Evolutionary conservation across 148 eudicot species (phyloP).

Genomic region (Rhododendron vialii): DNA sequence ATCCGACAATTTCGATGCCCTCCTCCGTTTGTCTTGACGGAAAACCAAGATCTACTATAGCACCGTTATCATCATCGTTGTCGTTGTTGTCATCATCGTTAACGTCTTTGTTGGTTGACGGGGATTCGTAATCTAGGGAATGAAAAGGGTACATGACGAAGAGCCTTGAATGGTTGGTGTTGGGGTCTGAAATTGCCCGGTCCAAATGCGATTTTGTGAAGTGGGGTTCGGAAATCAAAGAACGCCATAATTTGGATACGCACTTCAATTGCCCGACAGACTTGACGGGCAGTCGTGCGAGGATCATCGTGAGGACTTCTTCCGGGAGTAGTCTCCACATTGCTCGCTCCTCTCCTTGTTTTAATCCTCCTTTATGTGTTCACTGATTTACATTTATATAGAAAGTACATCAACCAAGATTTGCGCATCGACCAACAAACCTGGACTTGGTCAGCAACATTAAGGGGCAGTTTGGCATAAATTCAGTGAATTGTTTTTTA

Average conservation of each 20-base stretch:
- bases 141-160: background rate
- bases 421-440: too few species aligned
- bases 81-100: background rate
- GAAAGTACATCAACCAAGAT: too few species aligned
- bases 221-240: background rate
- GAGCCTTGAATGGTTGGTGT: background rate
- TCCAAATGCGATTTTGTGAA: background rate
- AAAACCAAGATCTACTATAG: background rate
- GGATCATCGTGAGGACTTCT: background rate
- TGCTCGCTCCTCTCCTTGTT: too few species aligned
- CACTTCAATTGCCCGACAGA: background rate
- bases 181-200: background rate
- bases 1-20: background rate
- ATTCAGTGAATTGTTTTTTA: too few species aligned
- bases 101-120: background rate
- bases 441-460: too few species aligned
- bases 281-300: background rate
- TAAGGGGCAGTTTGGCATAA: too few species aligned
- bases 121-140: background rate
- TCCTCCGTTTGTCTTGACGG: background rate
- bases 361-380: too few species aligned
- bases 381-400: too few species aligned
- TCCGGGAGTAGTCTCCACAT: background rate
- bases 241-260: background rate
- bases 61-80: background rate